phyloP scores from a whole-genome alignment of 73 alveolate species.

The Paramecium tetraurelia region DNA sequence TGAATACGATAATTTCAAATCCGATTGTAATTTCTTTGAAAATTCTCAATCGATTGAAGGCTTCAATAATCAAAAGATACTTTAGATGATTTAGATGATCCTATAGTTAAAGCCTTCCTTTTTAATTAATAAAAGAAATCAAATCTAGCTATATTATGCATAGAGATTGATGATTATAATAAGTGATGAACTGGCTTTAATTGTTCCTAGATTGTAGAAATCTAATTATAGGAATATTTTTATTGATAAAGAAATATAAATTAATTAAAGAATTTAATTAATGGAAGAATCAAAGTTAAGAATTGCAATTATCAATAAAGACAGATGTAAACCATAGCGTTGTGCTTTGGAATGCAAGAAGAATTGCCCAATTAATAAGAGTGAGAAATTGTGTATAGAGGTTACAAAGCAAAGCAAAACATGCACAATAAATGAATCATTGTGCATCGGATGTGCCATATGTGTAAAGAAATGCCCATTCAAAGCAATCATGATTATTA shows the following conservation, averaged over 20 bases:
- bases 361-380: constrained; percentile 96
- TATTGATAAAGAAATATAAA: neutral
- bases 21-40: neutral
- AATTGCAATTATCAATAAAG: constrained; percentile 97
- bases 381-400: constrained; percentile 95
- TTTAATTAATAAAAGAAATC: too few relatives aligned
- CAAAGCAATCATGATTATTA: constrained; percentile 92
- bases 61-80: neutral
- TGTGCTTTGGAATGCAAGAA: constrained; percentile 97
- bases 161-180: neutral
- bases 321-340: constrained; percentile 98
- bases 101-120: too few relatives aligned
- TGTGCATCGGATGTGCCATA: constrained; percentile 99
- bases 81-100: too few relatives aligned
- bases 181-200: neutral
- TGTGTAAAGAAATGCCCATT: constrained; percentile 99
- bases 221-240: neutral
- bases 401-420: constrained; percentile 71
- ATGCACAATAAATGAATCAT: constrained; percentile 61
- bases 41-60: neutral
- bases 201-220: neutral
- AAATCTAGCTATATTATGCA: neutral
- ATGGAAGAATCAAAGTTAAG: constrained; percentile 88
- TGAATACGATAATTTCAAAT: neutral
- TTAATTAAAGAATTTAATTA: constrained; percentile 24